A percentile compares a stretch with the other conserved stretches of the same genome.
Conservation (phyloP, 2,329 filamentous ascomycete species). For the Venturiaceae sp. region DNA sequence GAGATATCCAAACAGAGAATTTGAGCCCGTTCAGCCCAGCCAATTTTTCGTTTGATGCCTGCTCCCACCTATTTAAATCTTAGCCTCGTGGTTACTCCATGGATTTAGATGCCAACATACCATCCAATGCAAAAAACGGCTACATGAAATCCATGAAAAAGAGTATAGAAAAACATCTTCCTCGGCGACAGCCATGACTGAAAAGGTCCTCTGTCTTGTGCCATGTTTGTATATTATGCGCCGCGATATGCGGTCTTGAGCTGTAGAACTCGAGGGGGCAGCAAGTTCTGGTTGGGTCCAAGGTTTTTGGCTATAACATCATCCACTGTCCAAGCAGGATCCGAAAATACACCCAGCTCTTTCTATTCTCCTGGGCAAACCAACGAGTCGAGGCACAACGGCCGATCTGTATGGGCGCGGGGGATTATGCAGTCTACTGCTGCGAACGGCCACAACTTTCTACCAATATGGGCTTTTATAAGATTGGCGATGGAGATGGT, state of each 20-base stretch:
- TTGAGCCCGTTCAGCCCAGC: constrained; percentile 69
- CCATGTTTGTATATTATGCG: not conserved
- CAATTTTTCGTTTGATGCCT: constrained; percentile 57
- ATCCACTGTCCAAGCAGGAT: not conserved
- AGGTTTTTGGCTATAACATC: not conserved
- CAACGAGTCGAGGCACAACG: not conserved
- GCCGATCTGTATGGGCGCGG: too few species aligned
- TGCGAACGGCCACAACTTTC: too few species aligned
- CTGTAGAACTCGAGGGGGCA: not conserved
- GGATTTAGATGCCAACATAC: constrained; percentile 41
- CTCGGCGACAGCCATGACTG: constrained; percentile 47
- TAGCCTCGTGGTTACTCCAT: not conserved
- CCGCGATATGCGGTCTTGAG: not conserved
- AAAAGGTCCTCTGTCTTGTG: constrained; percentile 10
- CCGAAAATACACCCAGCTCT: not conserved
- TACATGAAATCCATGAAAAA: constrained; percentile 74
- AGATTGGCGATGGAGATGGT: not conserved
- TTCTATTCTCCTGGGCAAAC: not conserved
- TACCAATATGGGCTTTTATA: too few species aligned
- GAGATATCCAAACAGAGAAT: constrained; percentile 92
- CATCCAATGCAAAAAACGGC: constrained; percentile 77
- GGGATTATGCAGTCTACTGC: too few species aligned
- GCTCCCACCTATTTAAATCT: constrained; percentile 58
- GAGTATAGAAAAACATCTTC: constrained; percentile 69
- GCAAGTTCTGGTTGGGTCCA: not conserved